Percentiles rank a stretch among this genome's conserved stretches.
These are phyloP conservation scores for Cytospora paraplurivora DNA, from an alignment of 2,329 filamentous ascomycete species.

Conservation along the genomic window DNA sequence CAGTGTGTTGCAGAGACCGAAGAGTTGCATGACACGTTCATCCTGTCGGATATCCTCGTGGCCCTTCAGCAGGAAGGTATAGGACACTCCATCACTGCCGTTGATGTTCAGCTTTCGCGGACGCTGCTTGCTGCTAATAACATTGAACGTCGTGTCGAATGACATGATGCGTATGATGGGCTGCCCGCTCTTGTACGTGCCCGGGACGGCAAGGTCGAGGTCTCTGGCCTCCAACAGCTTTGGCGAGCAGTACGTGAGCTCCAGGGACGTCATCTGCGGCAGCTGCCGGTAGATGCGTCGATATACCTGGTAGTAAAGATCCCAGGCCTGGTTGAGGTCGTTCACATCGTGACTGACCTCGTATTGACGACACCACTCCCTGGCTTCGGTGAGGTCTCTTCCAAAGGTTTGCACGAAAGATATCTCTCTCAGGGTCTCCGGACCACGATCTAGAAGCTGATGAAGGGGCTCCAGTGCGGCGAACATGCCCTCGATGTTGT, in stretches of 20 bases:
- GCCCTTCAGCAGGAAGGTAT: slow-evolving; percentile 93
- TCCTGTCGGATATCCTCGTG: slow-evolving; percentile 99
- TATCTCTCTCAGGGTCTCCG: slow-evolving; percentile 91
- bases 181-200: slow-evolving; percentile 80
- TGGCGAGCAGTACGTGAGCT: slow-evolving; percentile 95
- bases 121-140: slow-evolving; percentile 96
- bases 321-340: slow-evolving; percentile 97
- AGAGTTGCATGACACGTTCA: slow-evolving; percentile 98
- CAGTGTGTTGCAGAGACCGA: slow-evolving; percentile 95
- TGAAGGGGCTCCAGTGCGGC: slow-evolving; percentile 86
- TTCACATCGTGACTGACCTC: slow-evolving; percentile 85
- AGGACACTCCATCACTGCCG: slow-evolving; percentile 85
- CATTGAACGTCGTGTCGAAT: slow-evolving; percentile 86
- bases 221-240: slow-evolving; percentile 84
- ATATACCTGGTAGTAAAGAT: slow-evolving; percentile 98
- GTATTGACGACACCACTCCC: slow-evolving; percentile 94
- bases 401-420: slow-evolving; percentile 98
- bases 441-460: slow-evolving; percentile 84
- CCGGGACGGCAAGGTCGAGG: slow-evolving; percentile 91
- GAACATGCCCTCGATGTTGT: slow-evolving; percentile 98
- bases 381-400: slow-evolving; percentile 89
- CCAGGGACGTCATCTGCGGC: slow-evolving; percentile 87
- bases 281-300: slow-evolving; percentile 91
- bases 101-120: slow-evolving; percentile 85
- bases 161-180: slow-evolving; percentile 83